Evolutionary conservation across 441 rosid genomes (phyloP), one percentile per base, ranked within the genome.

Genomic region (Viola pubescens): DNA sequence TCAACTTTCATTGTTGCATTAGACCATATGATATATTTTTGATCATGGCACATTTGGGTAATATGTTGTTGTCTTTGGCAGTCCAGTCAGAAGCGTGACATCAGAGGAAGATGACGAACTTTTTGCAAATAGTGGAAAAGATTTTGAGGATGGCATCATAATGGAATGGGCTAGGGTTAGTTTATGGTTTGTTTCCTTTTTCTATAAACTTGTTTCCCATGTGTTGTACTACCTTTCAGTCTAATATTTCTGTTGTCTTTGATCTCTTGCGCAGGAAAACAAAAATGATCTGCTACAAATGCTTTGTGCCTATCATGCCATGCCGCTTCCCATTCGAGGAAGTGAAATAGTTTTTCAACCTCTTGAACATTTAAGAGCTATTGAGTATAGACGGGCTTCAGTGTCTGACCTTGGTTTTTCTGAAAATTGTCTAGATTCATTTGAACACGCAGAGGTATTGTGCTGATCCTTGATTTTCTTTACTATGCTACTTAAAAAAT

Each of bases 101-200:
- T 83, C 86, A 9, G 94, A 86, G 60, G 97, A 87, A 56, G 89
- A 82, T 41, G 87, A 89, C 19, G 84, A 79, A 40, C 62, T 73
- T 43, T 75, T 78, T 64, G 9, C 88, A 0, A 81, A 74, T 69
- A 47, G 64, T 43, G 87, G 75, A 67, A 87, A 67, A 52, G 86
- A 83, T 68, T 78, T 82, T 47, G 87, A 83, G 52, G 88, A 79
- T 75, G 91, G 81, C 43, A 65, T 80, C 19, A 78, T 94, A 63
- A 74, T 84, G 82, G 95, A 85, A 66, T 94, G 98, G 97, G 98
- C 97, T 49, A 86, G 75, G 89, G 98, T 94, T 64, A 71, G 92
- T 82, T 73, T 48, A 56, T 49, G 48, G 51, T 45, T 54, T 41
- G 55, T 60, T 68, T n/a, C 50, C 38, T 38, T 58, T 26, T 26